Evolutionary conservation across 441 rosid genomes (phyloP), one percentile per base, ranked within the genome.

Genomic region (Erodium moschatum): DNA sequence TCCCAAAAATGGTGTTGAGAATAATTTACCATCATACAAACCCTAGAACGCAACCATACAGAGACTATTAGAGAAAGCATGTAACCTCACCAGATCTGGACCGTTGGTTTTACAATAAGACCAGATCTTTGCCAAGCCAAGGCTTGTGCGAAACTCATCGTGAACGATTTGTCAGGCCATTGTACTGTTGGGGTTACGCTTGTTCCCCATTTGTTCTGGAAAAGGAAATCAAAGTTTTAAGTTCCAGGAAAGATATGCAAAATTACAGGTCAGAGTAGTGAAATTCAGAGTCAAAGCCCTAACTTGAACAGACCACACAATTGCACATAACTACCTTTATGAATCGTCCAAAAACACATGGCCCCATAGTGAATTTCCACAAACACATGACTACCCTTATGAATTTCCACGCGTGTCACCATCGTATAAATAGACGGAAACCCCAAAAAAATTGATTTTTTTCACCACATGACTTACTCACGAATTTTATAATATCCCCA

Each of bases 51-150:
- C 9, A 18, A 54, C 61, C 16, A 54, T 2, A 54, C 61, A 54
- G 61, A 16, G 8, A 46, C 52, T 3, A 46, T 42, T 7, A 40
- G 19, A 63, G 16, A 40, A 38, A 58, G 35, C 3, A 33, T 7
- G 8, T 24, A 35, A 54, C 6, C 48, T 70, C 78, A 88, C 98
- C 93, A 87, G 73, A 88, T 74, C 73, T 86, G 90, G 60, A 88
- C 52, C 40, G 96, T 75, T 5, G 98, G 98, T 75, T 76, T 90
- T 86, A 86, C 82, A 84, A 90, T 81, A 13, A 90, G 85, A 65
- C 98, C 96, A 18, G 90, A 86, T 76, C 91, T 89, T 81, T 82
- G 84, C 97, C 96, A 92, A 62, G 90, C 93, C 78, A 89, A 75
- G 73, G 87, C 83, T 78, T 92, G 97, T 64, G 86, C 79, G 71